phyloP scores from a whole-genome alignment of 345 rosid genomes.

The Odontarrhena argentea region DNA sequence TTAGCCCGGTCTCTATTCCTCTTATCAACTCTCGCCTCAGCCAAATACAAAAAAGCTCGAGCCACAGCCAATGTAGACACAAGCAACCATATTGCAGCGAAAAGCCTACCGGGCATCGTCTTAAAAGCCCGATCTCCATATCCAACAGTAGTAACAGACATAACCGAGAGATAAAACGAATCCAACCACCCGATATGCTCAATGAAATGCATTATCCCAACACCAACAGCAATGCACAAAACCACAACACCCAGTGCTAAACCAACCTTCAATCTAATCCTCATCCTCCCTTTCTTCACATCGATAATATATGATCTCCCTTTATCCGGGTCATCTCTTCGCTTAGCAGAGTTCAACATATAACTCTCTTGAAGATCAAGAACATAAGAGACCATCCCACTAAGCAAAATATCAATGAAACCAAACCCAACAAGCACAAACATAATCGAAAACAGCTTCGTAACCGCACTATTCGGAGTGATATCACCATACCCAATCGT shows the following conservation, averaged over 20 bases:
- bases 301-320: conserved; percentile 66
- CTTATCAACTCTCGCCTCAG: conserved; percentile 94
- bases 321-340: conserved; percentile 50
- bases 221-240: conserved; percentile 82
- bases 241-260: conserved; percentile 91
- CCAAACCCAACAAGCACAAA: conserved; percentile 93
- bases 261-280: conserved; percentile 93
- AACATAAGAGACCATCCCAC: conserved; percentile 91
- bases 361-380: conserved; percentile 92
- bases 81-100: conserved; percentile 90
- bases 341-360: conserved; percentile 63
- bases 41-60: conserved; percentile 78
- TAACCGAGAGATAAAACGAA: conserved; percentile 87
- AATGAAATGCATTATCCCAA: conserved; percentile 76
- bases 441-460: conserved; percentile 83
- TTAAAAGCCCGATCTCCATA: conserved; percentile 83
- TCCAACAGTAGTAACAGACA: conserved; percentile 97
- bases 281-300: conserved; percentile 96
- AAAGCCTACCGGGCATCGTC: conserved; percentile 73
- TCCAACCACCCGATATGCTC: conserved; percentile 86
- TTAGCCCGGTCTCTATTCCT: conserved; percentile 80
- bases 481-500: conserved; percentile 97
- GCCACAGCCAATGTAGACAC: conserved; percentile 92
- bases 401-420: conserved; percentile 77
- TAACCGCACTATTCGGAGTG: conserved; percentile 63